Conservation (phyloP, 2,329 filamentous ascomycete genomes). For the Fusarium euwallaceae region DNA sequence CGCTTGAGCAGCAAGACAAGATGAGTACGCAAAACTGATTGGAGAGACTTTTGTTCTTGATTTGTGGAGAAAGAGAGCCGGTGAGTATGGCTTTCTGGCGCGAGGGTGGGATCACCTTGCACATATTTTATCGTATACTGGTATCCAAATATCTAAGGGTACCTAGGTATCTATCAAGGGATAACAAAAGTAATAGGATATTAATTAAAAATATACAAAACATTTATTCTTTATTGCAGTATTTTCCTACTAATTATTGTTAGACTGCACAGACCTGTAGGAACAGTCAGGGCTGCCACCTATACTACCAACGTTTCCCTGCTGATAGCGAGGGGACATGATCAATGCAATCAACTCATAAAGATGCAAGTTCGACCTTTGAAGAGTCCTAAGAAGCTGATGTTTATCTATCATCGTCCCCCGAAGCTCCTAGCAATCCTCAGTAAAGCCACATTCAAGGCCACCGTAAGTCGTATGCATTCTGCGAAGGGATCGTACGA, state of each 20-base stretch:
- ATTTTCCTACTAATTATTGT: neutral
- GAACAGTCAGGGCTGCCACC: neutral
- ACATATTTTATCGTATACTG: neutral
- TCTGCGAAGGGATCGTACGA: neutral
- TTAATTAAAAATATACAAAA: neutral
- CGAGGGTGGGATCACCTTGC: neutral
- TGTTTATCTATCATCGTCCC: neutral
- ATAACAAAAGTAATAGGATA: neutral
- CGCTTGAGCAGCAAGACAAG: neutral
- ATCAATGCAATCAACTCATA: neutral
- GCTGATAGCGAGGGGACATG: neutral
- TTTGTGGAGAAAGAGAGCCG: neutral
- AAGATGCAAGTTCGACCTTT: neutral
- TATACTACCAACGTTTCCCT: neutral
- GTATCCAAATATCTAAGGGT: neutral
- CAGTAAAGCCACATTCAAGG: neutral
- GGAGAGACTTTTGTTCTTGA: neutral
- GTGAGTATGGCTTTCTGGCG: neutral
- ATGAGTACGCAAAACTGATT: neutral
- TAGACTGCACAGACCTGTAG: neutral
- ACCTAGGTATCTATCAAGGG: neutral
- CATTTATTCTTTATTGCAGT: neutral
- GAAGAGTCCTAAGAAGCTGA: neutral
- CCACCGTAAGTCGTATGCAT: neutral
- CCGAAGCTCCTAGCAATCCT: neutral